Base-by-base conservation (phyloP, 495 filamentous ascomycete species). In the Choiromyces venosus region DNA sequence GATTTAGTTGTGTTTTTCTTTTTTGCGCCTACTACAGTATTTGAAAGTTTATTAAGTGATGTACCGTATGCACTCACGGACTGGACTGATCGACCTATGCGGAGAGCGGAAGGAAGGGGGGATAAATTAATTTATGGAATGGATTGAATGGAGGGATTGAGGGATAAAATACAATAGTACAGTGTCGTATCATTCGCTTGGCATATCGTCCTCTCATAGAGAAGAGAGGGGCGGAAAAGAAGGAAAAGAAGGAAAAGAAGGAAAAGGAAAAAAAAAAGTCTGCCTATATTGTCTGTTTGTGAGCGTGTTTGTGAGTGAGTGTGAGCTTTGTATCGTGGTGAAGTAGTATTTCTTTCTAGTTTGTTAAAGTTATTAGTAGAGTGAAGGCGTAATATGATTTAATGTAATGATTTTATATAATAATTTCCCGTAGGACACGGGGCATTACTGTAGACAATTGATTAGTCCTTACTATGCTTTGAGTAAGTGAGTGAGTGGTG, bases 91-190 rank as follows among this genome's bases (percentile, higher is more conserved):
- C 33, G 21, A 25, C 65, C 38, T 16, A 8, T 37, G 40, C 39
- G 29, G 67, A 21, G 36, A 8, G 40, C n/a, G n/a, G n/a, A n/a
- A n/a, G n/a, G n/a, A n/a, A n/a, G n/a, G n/a, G n/a, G n/a, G n/a
- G n/a, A n/a, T n/a, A 42, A 25, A 40, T 40, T 42, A 39, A 68
- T 68, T 29, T 35, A 42, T 10, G 33, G 66, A 42, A 67, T 74
- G 64, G 61, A 67, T 40, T 46, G 52, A 73, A 38, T 56, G 52
- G 66, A 69, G 38, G 42, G 10, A 40, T 21, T 19, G 40, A 66
- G 36, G 38, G 66, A 29, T 56, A 36, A 35, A 38, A 35, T 37
- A 21, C 39, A 66, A 40, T 66, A 70, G 69, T 12, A 71, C 37
- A 61, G 52, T 61, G 52, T 61, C 52, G 52, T 61, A 33, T 29